A percentile compares a stretch with the other conserved stretches of the same genome.
These are phyloP conservation scores for Hericium rajendrae DNA, from an alignment of 768 basidiomycete species.

Conservation along the genomic window DNA sequence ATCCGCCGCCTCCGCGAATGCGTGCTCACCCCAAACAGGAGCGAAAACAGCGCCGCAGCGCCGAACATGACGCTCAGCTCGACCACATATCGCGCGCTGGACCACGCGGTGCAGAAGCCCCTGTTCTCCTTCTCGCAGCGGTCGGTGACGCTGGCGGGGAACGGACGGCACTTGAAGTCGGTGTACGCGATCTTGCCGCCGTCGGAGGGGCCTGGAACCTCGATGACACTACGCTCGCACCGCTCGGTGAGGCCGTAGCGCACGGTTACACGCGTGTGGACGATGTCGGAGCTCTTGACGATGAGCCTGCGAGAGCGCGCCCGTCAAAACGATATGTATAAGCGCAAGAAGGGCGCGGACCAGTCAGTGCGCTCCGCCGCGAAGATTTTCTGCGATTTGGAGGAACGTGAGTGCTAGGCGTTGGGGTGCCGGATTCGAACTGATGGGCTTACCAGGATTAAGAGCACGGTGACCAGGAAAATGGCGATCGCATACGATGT, in stretches of 20 bases:
- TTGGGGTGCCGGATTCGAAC: background rate
- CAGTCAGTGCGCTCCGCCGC: constrained; percentile 54
- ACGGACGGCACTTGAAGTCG: constrained; percentile 52
- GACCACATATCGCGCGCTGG: constrained; percentile 57
- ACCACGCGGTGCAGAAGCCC: constrained; percentile 58
- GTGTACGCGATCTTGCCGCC: constrained; percentile 39
- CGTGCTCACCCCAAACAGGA: constrained; percentile 63
- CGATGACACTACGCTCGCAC: constrained; percentile 44
- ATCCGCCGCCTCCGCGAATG: constrained; percentile 65
- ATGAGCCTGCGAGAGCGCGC: constrained; percentile 24
- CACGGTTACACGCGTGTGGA: constrained; percentile 37
- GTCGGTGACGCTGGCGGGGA: constrained; percentile 46
- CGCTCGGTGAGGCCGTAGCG: constrained; percentile 50
- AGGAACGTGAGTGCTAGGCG: background rate
- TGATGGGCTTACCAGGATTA: constrained; percentile 39
- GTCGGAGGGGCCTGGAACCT: constrained; percentile 36
- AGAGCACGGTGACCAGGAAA: constrained; percentile 38
- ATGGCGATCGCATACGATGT: constrained; percentile 61
- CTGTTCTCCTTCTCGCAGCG: constrained; percentile 43
- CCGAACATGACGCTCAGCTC: constrained; percentile 60
- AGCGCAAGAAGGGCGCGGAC: constrained; percentile 28
- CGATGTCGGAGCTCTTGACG: constrained; percentile 29
- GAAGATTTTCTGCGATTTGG: constrained; percentile 39
- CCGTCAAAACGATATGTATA: background rate
- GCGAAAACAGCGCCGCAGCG: constrained; percentile 42